Conservation (phyloP, 768 basidiomycete species). For the Thelephora aurantiotincta region DNA sequence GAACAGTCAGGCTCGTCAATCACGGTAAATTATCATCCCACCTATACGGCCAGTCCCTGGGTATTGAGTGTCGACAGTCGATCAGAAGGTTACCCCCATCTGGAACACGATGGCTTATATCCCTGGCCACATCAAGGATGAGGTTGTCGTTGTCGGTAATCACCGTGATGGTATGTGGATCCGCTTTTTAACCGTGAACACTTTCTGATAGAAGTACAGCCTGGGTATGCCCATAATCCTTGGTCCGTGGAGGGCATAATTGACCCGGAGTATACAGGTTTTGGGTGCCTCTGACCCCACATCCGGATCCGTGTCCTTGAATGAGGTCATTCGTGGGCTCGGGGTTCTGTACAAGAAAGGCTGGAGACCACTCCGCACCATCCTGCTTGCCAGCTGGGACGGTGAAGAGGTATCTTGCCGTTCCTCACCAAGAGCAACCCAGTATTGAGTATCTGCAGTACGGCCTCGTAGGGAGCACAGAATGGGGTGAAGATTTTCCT, state of each 20-base stretch:
- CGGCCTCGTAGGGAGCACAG: constrained; percentile 75
- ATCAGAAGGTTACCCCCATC: constrained; percentile 71
- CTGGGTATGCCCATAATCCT: constrained; percentile 7
- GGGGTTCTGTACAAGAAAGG: constrained; percentile 52
- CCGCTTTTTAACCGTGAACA: neutral
- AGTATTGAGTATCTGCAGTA: constrained; percentile 19
- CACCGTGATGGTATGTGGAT: constrained; percentile 66
- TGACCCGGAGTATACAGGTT: constrained; percentile 34
- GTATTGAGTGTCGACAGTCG: constrained; percentile 27
- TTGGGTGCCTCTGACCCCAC: constrained; percentile 70
- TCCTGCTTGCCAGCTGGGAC: constrained; percentile 72
- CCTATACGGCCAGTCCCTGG: neutral
- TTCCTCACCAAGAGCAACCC: neutral
- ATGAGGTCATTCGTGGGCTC: constrained; percentile 66
- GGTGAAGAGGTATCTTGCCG: constrained; percentile 40
- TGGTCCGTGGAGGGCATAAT: too few relatives aligned
- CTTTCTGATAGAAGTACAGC: constrained; percentile 2
- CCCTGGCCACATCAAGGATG: constrained; percentile 72
- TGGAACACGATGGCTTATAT: constrained; percentile 84
- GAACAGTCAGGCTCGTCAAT: constrained; percentile 41
- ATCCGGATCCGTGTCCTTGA: constrained; percentile 67
- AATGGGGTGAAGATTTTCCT: constrained; percentile 88
- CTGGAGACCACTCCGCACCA: constrained; percentile 76
- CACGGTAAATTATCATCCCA: constrained; percentile 22
- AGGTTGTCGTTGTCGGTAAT: constrained; percentile 77